Percentiles rank a stretch among this genome's conserved stretches.
These are phyloP conservation scores for Metschnikowia anglica DNA, from an alignment of 805 yeast species.

Conservation along the genomic window DNA sequence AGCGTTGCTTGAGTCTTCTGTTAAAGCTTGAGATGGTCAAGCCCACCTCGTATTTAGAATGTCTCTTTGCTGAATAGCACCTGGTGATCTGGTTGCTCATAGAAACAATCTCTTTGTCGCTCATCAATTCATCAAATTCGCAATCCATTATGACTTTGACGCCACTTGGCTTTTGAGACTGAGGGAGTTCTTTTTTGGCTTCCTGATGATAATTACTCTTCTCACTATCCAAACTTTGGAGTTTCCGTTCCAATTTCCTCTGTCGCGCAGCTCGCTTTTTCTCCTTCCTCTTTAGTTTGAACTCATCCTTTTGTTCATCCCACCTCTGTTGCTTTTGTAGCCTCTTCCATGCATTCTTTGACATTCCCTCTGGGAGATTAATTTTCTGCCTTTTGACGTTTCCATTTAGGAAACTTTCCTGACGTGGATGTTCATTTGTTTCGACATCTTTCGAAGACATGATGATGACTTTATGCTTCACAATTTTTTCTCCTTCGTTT, in stretches of 20 bases:
- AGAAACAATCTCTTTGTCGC: constrained; percentile 64
- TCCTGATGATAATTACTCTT: constrained; percentile 26
- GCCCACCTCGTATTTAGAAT: constrained; percentile 55
- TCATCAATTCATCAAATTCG: constrained; percentile 87
- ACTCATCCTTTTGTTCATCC: constrained; percentile 65
- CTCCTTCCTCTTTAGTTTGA: constrained; percentile 54
- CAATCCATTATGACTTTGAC: constrained; percentile 77
- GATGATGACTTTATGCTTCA: background rate
- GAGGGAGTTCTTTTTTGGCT: constrained; percentile 33
- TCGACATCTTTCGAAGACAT: background rate
- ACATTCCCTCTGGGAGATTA: constrained; percentile 78
- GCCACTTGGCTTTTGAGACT: constrained; percentile 48
- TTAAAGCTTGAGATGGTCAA: constrained; percentile 64
- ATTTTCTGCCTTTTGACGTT: constrained; percentile 18
- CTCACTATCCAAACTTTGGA: constrained; percentile 7
- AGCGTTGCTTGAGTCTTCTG: constrained; percentile 63
- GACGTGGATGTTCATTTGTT: background rate
- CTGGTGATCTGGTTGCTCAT: constrained; percentile 79
- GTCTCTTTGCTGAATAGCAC: constrained; percentile 74
- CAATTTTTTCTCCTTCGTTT: too few species aligned
- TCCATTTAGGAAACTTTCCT: background rate
- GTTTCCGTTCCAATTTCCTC: constrained; percentile 32
- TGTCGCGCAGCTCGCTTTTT: constrained; percentile 37
- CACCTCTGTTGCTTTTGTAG: constrained; percentile 55
- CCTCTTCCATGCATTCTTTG: constrained; percentile 82